A percentile compares a stretch with the other conserved stretches of the same genome.
Conservation (phyloP, 805 yeast genomes). For the Saturnispora kantuleensis region DNA sequence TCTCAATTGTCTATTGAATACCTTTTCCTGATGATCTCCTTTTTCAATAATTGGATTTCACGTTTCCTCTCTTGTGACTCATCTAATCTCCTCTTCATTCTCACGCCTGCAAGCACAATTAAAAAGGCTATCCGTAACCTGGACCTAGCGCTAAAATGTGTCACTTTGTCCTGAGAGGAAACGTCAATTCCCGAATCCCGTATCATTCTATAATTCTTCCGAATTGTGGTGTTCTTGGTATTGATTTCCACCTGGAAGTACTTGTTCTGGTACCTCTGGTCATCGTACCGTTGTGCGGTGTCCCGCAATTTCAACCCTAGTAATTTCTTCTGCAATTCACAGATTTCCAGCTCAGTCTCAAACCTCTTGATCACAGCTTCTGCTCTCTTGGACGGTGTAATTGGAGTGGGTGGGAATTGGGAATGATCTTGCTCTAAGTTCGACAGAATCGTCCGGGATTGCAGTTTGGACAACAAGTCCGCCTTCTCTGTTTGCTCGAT, state of each 20-base stretch:
- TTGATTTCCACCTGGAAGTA: constrained; percentile 23
- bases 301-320: constrained; percentile 41
- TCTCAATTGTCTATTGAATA: constrained; percentile 1
- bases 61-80: constrained; percentile 14
- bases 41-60: constrained; percentile 15
- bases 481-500: constrained; percentile 5
- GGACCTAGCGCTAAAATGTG: constrained; percentile 2
- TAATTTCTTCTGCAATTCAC: constrained; percentile 34
- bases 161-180: not conserved
- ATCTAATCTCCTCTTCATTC: constrained; percentile 27
- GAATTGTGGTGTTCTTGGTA: constrained; percentile 11
- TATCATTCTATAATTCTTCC: constrained; percentile 10
- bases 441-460: constrained; percentile 1
- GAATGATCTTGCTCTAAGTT: constrained; percentile 16
- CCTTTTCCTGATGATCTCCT: constrained; percentile 9
- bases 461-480: constrained; percentile 2
- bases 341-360: constrained; percentile 14
- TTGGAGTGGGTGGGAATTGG: constrained; percentile 18
- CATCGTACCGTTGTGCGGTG: constrained; percentile 27
- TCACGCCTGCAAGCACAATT: constrained; percentile 29
- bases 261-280: constrained; percentile 27
- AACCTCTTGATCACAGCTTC: not conserved
- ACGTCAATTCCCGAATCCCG: constrained; percentile 16
- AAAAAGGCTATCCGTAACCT: constrained; percentile 18
- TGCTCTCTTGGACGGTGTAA: constrained; percentile 16